Percentiles rank a stretch among this genome's conserved stretches.
Evolutionary conservation across 345 rosid genomes (phyloP).

Genomic region (Rhizophora mangle): DNA sequence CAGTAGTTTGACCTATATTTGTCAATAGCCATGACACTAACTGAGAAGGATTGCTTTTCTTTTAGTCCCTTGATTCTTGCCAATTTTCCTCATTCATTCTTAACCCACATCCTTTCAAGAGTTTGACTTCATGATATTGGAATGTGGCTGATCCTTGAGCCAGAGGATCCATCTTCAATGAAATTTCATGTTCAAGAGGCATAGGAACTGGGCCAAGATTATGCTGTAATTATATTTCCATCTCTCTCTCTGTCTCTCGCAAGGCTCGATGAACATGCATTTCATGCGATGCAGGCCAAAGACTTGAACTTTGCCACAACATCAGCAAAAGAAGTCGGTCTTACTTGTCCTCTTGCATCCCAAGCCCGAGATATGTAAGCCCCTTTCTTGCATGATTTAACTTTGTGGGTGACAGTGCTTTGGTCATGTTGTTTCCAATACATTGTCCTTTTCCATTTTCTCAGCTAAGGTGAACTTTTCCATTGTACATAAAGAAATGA

Average conservation of each 20-base stretch:
- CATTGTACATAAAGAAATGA: too few species aligned
- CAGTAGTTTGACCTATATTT: constrained; percentile 10
- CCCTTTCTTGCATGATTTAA: constrained; percentile 4
- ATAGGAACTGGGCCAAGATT: too few species aligned
- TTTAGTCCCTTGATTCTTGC: constrained; percentile 9
- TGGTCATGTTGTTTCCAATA: neutral
- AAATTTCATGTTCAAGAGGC: too few species aligned
- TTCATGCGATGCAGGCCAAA: constrained; percentile 59
- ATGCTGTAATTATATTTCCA: neutral
- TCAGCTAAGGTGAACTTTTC: neutral
- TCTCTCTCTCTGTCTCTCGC: neutral
- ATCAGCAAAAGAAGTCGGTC: constrained; percentile 59
- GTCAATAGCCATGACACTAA: too few species aligned
- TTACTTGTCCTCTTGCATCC: constrained; percentile 49
- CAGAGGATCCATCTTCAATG: too few species aligned
- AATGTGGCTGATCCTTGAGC: too few species aligned
- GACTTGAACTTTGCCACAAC: constrained; percentile 69
- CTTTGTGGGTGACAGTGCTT: neutral
- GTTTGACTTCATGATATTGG: too few species aligned
- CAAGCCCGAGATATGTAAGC: constrained; percentile 71
- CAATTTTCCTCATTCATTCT: too few species aligned
- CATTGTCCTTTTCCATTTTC: too few species aligned
- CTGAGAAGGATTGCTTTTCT: neutral
- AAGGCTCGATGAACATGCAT: constrained; percentile 2
- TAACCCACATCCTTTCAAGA: too few species aligned